Percentiles rank a stretch among this genome's conserved stretches.
These are phyloP conservation scores for Chlamydomonas incerta DNA, from an alignment of 139 green algal species.

Conservation along the genomic window DNA sequence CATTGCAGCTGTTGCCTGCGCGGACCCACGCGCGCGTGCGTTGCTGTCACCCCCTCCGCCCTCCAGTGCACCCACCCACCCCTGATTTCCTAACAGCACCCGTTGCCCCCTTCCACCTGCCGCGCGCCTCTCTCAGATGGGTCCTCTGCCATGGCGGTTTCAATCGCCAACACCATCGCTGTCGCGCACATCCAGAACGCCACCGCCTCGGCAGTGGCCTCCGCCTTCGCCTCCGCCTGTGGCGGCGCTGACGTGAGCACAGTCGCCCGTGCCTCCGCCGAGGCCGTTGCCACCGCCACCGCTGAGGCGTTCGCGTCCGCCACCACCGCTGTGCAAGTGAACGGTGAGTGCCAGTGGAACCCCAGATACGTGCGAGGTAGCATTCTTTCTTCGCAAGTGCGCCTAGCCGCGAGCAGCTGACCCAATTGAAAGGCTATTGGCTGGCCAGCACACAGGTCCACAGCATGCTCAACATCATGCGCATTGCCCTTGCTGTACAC, in stretches of 20 bases:
- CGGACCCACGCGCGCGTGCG: too few relatives aligned
- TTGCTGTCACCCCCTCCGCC: too few relatives aligned
- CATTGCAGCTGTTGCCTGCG: too few relatives aligned
- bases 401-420: not conserved
- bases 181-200: not conserved
- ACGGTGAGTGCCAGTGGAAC: not conserved
- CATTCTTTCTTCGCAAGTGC: not conserved
- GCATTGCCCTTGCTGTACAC: too few relatives aligned
- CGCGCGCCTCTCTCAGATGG: not conserved
- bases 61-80: too few relatives aligned
- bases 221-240: not conserved
- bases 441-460: too few relatives aligned
- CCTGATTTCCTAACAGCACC: too few relatives aligned
- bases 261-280: not conserved
- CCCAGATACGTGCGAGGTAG: not conserved
- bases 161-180: not conserved
- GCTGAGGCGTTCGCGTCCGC: not conserved
- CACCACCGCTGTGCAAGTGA: not conserved
- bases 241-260: not conserved
- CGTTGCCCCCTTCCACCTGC: too few relatives aligned
- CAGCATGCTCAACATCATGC: too few relatives aligned
- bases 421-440: not conserved
- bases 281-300: not conserved
- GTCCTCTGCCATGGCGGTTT: not conserved
- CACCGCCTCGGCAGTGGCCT: not conserved